Conservation (phyloP, 176 grass and related monocot species). For the Avena eriantha region DNA sequence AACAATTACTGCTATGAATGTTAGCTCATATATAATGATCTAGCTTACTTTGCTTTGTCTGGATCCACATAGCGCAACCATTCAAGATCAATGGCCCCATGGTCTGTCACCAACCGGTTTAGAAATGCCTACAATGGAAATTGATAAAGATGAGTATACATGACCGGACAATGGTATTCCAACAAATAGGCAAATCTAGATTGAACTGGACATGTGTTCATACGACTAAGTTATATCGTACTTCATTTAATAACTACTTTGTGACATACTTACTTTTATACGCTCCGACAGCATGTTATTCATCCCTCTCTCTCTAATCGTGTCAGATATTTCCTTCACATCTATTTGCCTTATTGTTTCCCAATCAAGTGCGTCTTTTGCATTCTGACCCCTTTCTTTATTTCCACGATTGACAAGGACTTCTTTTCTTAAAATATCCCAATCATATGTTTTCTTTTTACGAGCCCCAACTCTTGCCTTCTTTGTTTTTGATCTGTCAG, state of each 20-base stretch:
- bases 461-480: conserved; percentile 40
- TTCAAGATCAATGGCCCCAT: conserved; percentile 76
- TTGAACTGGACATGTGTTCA: background rate
- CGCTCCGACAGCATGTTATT: conserved; percentile 85
- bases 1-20: background rate
- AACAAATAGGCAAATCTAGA: conserved; percentile 31
- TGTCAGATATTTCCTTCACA: conserved; percentile 61
- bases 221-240: background rate
- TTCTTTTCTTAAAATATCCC: conserved; percentile 78
- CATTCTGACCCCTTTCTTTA: conserved; percentile 53
- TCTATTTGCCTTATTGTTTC: conserved; percentile 61
- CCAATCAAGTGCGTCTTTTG: conserved; percentile 71
- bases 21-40: conserved; percentile 22
- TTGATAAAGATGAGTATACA: conserved; percentile 29
- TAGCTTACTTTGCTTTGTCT: conserved; percentile 80
- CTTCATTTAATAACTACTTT: conserved; percentile 26
- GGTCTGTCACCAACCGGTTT: conserved; percentile 70
- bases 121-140: conserved; percentile 63
- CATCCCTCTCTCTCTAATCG: conserved; percentile 85
- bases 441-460: conserved; percentile 62
- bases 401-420: conserved; percentile 33
- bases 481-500: conserved; percentile 54
- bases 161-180: conserved; percentile 4
- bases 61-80: conserved; percentile 75
- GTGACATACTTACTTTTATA: conserved; percentile 64